Base-by-base conservation (phyloP, 225 moss, liverwort and hornwort genomes). In the Sphagnum tenellum region DNA sequence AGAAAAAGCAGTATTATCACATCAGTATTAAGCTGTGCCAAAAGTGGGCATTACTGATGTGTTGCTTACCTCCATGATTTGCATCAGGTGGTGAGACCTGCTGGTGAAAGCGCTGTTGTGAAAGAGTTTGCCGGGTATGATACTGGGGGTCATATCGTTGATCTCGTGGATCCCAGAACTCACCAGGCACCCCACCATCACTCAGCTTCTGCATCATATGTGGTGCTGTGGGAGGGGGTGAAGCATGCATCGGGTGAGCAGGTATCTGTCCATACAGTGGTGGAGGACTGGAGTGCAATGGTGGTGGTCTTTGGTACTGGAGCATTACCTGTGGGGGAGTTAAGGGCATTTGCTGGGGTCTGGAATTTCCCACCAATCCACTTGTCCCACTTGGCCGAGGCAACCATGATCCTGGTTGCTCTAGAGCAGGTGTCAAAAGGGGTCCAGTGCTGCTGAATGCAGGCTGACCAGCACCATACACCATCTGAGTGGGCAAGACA, bases 251-350 rank as follows among this genome's bases (percentile, higher is more conserved):
- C 9, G 52, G 52, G 52, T 52, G 52, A 52, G 52, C 52, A 5
- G 52, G 52, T 5, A 52, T 52, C 9, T 52, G 52, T 9, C 52
- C 52, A 9, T 52, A 52, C 9, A 9, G 52, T 52, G 6, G 52
- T 5, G 52, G 52, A 9, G 52, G 52, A 52, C 9, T 52, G 9
- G 52, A 52, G 52, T 84, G 88, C 56, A 83, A 47, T 50, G 83
- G 74, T 8, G 81, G 63, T 44, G 77, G 86, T 65, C 83, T 78
- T 54, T 75, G 74, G 64, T 87, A 89, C 70, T 93, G 93, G 70
- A 93, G 76, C 71, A 98, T 83, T 50, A 98, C 98, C 75, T 98
- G 98, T 14, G 90, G 88, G 47, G 98, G 93, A 88, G 90, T 77
- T 5, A 98, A 72, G 9, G 87, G 78, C 78, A 87, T 73, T 72